Conservation (phyloP, 768 basidiomycete species). For the Mycena alexandri region DNA sequence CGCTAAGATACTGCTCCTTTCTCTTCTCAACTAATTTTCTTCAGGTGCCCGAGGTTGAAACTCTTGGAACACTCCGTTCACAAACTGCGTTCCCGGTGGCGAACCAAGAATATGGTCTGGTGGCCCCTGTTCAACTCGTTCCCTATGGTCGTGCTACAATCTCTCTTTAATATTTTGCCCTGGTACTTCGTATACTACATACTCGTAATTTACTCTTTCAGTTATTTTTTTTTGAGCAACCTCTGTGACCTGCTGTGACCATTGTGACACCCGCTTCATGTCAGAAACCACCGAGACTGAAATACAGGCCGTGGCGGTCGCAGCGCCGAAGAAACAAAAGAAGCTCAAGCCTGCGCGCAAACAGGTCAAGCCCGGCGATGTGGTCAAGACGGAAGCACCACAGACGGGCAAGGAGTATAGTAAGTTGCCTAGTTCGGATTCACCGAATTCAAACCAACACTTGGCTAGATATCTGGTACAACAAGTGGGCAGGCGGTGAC, state of each 20-base stretch:
- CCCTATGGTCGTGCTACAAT: slow-evolving; percentile 31
- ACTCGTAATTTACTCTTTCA: too few relatives aligned
- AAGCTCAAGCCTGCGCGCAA: slow-evolving; percentile 93
- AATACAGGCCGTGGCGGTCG: slow-evolving; percentile 32
- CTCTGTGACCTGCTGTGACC: too few relatives aligned
- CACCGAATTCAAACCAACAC: slow-evolving; percentile 1
- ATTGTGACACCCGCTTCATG: not conserved
- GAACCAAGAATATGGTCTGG: slow-evolving; percentile 32
- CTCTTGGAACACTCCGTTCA: slow-evolving; percentile 29
- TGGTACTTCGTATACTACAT: too few relatives aligned
- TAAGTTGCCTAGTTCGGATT: slow-evolving; percentile 54
- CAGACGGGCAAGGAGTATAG: slow-evolving; percentile 98
- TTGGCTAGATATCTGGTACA: slow-evolving; percentile 92
- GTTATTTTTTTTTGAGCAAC: too few relatives aligned
- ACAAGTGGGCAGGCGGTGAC: slow-evolving; percentile 99
- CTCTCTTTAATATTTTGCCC: not conserved
- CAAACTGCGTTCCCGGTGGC: slow-evolving; percentile 4
- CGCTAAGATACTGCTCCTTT: not conserved
- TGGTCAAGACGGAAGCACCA: slow-evolving; percentile 87
- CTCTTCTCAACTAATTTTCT: not conserved
- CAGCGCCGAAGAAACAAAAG: slow-evolving; percentile 55
- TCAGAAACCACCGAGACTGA: slow-evolving; percentile 30
- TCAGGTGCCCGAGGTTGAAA: slow-evolving; percentile 21
- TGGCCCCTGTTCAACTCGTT: slow-evolving; percentile 28
- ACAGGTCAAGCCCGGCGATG: slow-evolving; percentile 91